A percentile compares a stretch with the other conserved stretches of the same genome.
phyloP scores from a whole-genome alignment of 345 rosid genomes.

The Aquilaria malaccensis region DNA sequence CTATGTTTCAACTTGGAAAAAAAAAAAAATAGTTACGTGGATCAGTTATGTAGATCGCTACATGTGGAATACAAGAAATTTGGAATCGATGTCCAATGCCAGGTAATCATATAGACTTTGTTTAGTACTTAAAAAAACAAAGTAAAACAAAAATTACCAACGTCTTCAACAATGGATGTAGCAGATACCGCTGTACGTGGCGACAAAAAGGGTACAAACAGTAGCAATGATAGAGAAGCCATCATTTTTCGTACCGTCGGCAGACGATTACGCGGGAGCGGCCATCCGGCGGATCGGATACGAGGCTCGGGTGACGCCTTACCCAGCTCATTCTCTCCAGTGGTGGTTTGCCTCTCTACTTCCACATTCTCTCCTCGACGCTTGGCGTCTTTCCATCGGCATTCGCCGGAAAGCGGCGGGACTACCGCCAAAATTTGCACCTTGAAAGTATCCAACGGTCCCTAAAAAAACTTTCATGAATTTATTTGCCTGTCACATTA shows the following conservation, averaged over 20 bases:
- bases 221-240: constrained; percentile 43
- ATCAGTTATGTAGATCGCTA: constrained; percentile 66
- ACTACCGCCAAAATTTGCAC: not conserved
- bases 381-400: constrained; percentile 82
- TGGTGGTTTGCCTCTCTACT: constrained; percentile 51
- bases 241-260: constrained; percentile 50
- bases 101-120: constrained; percentile 28
- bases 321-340: constrained; percentile 75
- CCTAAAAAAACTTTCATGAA: no score
- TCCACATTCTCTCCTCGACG: constrained; percentile 47
- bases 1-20: no score
- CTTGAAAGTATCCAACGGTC: no score
- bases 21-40: constrained; percentile 44
- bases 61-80: constrained; percentile 57
- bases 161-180: no score
- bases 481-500: no score
- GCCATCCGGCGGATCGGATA: constrained; percentile 52
- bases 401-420: constrained; percentile 30
- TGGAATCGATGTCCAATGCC: constrained; percentile 83
- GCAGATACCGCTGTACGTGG: constrained; percentile 75
- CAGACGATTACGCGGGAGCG: constrained; percentile 51
- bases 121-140: no score
- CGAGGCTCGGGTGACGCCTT: constrained; percentile 60
- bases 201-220: constrained; percentile 62
- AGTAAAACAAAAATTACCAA: no score